Evolutionary conservation across 805 yeast genomes (phyloP).

Genomic region (Sporopachydermia quercuum): DNA sequence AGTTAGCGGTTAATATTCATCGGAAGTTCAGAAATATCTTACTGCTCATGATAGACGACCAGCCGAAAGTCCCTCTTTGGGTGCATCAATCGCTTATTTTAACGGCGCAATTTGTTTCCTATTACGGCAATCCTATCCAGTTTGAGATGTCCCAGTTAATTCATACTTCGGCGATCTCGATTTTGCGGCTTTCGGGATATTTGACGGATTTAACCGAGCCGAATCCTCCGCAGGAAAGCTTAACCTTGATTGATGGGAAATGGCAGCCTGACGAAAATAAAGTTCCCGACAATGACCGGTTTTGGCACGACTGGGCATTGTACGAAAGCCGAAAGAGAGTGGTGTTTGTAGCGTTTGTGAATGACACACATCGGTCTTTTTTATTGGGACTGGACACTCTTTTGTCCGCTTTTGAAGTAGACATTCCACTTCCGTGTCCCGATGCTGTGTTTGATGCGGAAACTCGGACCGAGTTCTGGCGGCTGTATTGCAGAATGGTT

Average conservation of each 20-base stretch:
- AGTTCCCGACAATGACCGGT: constrained; percentile 6
- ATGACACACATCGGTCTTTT: constrained; percentile 26
- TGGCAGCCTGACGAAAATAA: constrained; percentile 8
- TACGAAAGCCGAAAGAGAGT: constrained; percentile 30
- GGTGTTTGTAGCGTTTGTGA: constrained; percentile 25
- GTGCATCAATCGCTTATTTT: constrained; percentile 16
- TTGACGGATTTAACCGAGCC: constrained; percentile 12
- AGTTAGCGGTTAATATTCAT: constrained; percentile 14
- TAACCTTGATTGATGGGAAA: too few species aligned
- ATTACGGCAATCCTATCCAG: constrained; percentile 15
- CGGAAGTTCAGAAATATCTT: constrained; percentile 15
- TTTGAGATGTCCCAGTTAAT: constrained; percentile 18
- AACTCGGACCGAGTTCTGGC: constrained; percentile 11
- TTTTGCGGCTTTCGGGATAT: constrained; percentile 16
- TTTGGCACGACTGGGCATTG: constrained; percentile 32
- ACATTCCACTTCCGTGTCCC: constrained; percentile 29
- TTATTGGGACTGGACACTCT: constrained; percentile 20
- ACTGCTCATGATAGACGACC: constrained; percentile 14
- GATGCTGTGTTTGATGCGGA: constrained; percentile 30
- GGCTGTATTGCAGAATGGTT: not conserved
- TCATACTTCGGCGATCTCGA: constrained; percentile 16
- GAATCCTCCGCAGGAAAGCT: constrained; percentile 6
- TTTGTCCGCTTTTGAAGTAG: constrained; percentile 27
- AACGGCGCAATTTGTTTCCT: constrained; percentile 14
- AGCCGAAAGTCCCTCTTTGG: constrained; percentile 17